Evolutionary conservation across 257 asterid genomes (phyloP), one percentile per base, ranked within the genome.

Genomic region (Solanum chilense): DNA sequence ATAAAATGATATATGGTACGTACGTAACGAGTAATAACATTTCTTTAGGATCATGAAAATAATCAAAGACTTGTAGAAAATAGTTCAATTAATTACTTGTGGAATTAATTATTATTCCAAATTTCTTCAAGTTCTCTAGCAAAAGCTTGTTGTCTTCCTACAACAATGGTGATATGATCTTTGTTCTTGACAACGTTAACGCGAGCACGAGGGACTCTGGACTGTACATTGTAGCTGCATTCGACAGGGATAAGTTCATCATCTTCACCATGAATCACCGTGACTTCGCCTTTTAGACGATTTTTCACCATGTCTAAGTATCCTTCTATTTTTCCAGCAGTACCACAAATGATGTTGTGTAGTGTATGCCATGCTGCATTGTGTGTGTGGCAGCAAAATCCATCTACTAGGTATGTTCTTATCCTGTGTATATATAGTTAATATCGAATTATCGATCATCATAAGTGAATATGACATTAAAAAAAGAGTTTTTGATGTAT

Each of bases 321-420:
- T 2, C 89, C 94, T 86, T 97, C 99, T 13, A 97, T 92, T 87
- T 93, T 94, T 1, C 90, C 94, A 10, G 98, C 99, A 6, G 98
- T 94, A 8, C 99, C 99, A 15, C 97, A 95, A 3, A 97, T 93
- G 4, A 97, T 92, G 89, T 97, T 97, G 95, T 97, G 99, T 6
- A 97, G 93, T 0, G 99, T 97, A 39, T 97, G 99, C 99, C 99
- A 97, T 25, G 99, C 98, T 0, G 99, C 96, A 42, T 94, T 96
- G 90, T 97, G 99, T 1, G 99, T 95, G 91, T 97, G 99, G 9
- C 93, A 91, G 91, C 94, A 95, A 86, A 97, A 97, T 37, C 98
- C 97, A 60, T 97, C 99, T 56, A 97, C 91, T 94, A 97, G 87
- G 85, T 94, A 97, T 20, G 97, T 95, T 76, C 91, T 92, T n/a